Evolutionary conservation across 192 early-diverging fungal species (phyloP), one percentile per base, ranked within the genome.

Genomic region (Coemansia reversa): DNA sequence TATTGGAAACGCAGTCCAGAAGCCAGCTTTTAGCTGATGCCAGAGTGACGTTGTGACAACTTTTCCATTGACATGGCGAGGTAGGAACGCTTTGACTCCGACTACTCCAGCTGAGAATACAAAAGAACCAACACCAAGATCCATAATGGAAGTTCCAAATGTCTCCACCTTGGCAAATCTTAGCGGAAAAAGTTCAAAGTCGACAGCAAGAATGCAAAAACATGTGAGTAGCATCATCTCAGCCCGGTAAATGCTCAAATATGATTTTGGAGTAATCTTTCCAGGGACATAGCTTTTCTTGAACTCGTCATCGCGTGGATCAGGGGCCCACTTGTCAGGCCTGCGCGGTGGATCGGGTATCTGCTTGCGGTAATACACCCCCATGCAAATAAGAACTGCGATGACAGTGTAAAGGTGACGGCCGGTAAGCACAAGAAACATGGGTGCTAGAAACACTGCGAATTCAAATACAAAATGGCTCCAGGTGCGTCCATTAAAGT

Each of bases 141-240:
- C 95, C 95, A 98, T 98, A 63, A 98, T 70, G 8, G 94, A 94
- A 2, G 87, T 90, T 6, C 95, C 96, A 82, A 86, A 94, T 18
- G 87, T 90, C 66, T 97, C 94, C 1, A 90, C 90, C 76, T 98
- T 98, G 49, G 94, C 94, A 71, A 89, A 95, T 18, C 85, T 73
- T 32, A 94, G 83, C 3, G 95, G 94, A 67, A 98, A 96, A 25
- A 93, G 83, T 18, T 84, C 76, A 74, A 98, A 98, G 76, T 98
- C 96, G 1, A 98, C 95, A 0, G 94, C 94, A 5, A 98, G 82
- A 66, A 98, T 98, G 14, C 90, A 86, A 29, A 92, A 84, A 57
- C 91, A 91, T 16, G 91, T 93, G 48, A 90, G 60, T 47, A 90
- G 79, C 87, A 93, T 91, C 79, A 90, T 89, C 18, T 82, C 75